Evolutionary conservation across 768 basidiomycete species (phyloP), one percentile per base, ranked within the genome.

Genomic region (Podaxis sp.): DNA sequence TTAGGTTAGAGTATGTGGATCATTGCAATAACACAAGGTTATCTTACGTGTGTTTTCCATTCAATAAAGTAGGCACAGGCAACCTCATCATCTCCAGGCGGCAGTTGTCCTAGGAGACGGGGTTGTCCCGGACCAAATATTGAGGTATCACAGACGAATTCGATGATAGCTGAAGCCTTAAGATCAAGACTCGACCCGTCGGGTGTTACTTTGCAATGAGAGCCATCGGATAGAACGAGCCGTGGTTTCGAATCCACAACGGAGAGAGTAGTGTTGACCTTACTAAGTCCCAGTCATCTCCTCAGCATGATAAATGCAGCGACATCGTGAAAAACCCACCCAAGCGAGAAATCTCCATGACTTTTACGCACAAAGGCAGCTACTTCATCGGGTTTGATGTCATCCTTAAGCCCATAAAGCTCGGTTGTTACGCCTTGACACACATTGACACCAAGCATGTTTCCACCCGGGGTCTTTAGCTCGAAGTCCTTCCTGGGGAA

Each of bases 51-150:
- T 4, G 90, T 93, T 58, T 81, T 77, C 93, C 93, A 95, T 74
- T 95, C 91, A 40, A 95, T 73, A 61, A 89, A 82, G 69, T 87
- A 94, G 11, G 85, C 82, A 70, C 93, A 95, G n/a, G 84, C 84
- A 27, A 68, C 68, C 7, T 87, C 82, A 36, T 88, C 85, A 14
- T 83, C 81, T 7, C 76, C 75, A 6, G 85, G 83, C 4, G 90
- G 90, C 23, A 93, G 81, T 52, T 89, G 85, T 1, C 83, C 86
- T 2, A 92, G 71, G 3, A 95, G 77, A 16, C 74, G 68, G 9
- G 81, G 80, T 64, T 63, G 68, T 65, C 89, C 89, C 54, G 74
- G 71, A 5, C 81, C 80, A 65, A 82, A 85, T 5, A 86, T 82
- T 2, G 82, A 78, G 10, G 76, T 77, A 62, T 92, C 91, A 70